Conservation (phyloP, 768 basidiomycete species). For the Strobilomyces echinocephalus region DNA sequence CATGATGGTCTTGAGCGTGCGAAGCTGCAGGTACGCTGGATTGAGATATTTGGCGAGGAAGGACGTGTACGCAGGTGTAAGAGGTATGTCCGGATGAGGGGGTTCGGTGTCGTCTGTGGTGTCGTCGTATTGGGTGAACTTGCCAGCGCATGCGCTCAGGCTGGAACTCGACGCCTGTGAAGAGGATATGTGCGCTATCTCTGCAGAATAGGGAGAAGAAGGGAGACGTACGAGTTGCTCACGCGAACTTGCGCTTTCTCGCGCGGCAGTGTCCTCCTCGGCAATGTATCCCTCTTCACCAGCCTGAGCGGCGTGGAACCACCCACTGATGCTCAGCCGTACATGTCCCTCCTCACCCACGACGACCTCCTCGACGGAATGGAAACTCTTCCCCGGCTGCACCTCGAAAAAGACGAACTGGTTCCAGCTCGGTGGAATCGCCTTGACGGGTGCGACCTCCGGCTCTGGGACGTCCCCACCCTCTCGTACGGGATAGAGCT, state of each 20-base stretch:
- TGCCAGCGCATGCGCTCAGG: slow-evolving; percentile 14
- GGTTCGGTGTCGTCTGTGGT: slow-evolving; percentile 34
- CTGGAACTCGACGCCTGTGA: slow-evolving; percentile 59
- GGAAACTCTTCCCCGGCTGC: slow-evolving; percentile 94
- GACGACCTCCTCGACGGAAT: slow-evolving; percentile 96
- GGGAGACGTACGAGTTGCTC: slow-evolving; percentile 80
- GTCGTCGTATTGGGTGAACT: slow-evolving; percentile 52
- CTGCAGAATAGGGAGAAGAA: slow-evolving; percentile 5
- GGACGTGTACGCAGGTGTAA: slow-evolving; percentile 54
- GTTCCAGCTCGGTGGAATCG: slow-evolving; percentile 80
- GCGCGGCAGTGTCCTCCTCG: slow-evolving; percentile 39
- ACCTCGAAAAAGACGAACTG: slow-evolving; percentile 87
- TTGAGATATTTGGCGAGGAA: slow-evolving; percentile 86
- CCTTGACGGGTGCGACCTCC: slow-evolving; percentile 55
- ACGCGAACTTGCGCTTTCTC: slow-evolving; percentile 83
- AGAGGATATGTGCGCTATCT: slow-evolving; percentile 3
- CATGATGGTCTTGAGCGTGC: slow-evolving; percentile 76
- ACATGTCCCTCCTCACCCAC: slow-evolving; percentile 66
- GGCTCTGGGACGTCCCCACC: slow-evolving; percentile 67
- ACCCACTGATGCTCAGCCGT: slow-evolving; percentile 87
- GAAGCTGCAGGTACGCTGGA: slow-evolving; percentile 81
- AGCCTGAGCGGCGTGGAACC: slow-evolving; percentile 92
- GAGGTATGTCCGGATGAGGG: slow-evolving; percentile 45
- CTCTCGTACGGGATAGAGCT: slow-evolving; percentile 73
- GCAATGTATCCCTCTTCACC: slow-evolving; percentile 83